phyloP scores from a whole-genome alignment of 176 grass and related monocot genomes.

The Pontederia paniculata region DNA sequence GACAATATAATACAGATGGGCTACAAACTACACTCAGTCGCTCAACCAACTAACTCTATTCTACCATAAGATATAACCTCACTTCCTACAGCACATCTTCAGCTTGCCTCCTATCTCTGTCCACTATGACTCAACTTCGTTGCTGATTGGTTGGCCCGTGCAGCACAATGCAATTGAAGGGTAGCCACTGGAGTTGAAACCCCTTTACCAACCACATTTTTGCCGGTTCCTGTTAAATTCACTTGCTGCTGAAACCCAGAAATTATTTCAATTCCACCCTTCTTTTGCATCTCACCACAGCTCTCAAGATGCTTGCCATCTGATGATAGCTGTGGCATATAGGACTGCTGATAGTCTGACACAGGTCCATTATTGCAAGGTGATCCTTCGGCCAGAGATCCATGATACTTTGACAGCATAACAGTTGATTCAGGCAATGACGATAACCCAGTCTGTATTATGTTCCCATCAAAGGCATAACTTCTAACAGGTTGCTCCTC shows the following conservation, averaged over 20 bases:
- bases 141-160: too few relatives aligned
- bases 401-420: conserved; percentile 29
- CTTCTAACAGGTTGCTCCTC: conserved; percentile 26
- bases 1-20: too few relatives aligned
- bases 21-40: not conserved
- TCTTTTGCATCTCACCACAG: conserved; percentile 42
- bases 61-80: too few relatives aligned
- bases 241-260: conserved; percentile 33
- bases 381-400: conserved; percentile 27
- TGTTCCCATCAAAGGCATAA: conserved; percentile 37
- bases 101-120: too few relatives aligned
- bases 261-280: conserved; percentile 33
- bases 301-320: conserved; percentile 32
- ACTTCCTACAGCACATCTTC: too few relatives aligned
- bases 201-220: conserved; percentile 23
- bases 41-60: too few relatives aligned
- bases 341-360: conserved; percentile 37
- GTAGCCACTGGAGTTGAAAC: conserved; percentile 14
- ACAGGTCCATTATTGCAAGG: conserved; percentile 18
- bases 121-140: too few relatives aligned
- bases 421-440: conserved; percentile 31
- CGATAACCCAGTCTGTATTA: conserved; percentile 17
- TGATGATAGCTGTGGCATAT: conserved; percentile 28
- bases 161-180: too few relatives aligned
- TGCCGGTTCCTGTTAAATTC: not conserved